A percentile compares a stretch with the other conserved stretches of the same genome.
Evolutionary conservation across 805 yeast genomes (phyloP).

Genomic region (Yarrowia hollandica): DNA sequence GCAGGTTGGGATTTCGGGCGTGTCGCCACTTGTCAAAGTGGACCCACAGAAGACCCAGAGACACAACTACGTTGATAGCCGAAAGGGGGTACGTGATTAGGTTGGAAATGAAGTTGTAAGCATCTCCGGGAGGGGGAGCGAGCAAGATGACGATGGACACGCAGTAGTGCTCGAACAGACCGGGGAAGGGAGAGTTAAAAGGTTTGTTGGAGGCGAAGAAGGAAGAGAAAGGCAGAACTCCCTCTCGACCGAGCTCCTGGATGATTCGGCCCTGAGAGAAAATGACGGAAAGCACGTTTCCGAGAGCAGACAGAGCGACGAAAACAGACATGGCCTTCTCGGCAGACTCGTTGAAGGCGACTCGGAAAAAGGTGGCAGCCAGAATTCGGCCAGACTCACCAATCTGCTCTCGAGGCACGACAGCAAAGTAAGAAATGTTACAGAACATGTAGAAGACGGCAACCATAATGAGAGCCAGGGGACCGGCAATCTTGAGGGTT

Average conservation of each 20-base stretch:
- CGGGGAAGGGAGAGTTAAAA: slow-evolving; percentile 70
- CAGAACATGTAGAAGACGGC: slow-evolving; percentile 71
- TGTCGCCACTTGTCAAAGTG: slow-evolving; percentile 50
- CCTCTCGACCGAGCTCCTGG: slow-evolving; percentile 81
- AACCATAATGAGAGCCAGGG: slow-evolving; percentile 61
- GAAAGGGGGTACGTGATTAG: slow-evolving; percentile 80
- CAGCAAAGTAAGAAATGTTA: slow-evolving; percentile 66
- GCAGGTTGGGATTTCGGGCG: slow-evolving; percentile 17
- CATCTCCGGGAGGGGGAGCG: slow-evolving; percentile 87
- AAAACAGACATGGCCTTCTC: slow-evolving; percentile 74
- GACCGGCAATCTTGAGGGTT: slow-evolving; percentile 72
- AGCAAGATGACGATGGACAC: slow-evolving; percentile 71
- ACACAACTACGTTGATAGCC: slow-evolving; percentile 66
- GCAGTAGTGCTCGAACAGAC: slow-evolving; percentile 73
- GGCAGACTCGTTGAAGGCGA: slow-evolving; percentile 68
- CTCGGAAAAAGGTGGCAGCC: slow-evolving; percentile 73
- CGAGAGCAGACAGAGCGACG: slow-evolving; percentile 78
- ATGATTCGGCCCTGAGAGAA: slow-evolving; percentile 80
- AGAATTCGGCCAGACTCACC: slow-evolving; percentile 62
- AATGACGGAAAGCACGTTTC: slow-evolving; percentile 77
- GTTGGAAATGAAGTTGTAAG: slow-evolving; percentile 77
- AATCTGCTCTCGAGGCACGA: slow-evolving; percentile 49
- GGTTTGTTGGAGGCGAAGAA: slow-evolving; percentile 73
- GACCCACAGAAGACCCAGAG: slow-evolving; percentile 60
- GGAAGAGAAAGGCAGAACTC: slow-evolving; percentile 69